phyloP scores from a whole-genome alignment of 306 rosid species.

The Trifolium pratense region DNA sequence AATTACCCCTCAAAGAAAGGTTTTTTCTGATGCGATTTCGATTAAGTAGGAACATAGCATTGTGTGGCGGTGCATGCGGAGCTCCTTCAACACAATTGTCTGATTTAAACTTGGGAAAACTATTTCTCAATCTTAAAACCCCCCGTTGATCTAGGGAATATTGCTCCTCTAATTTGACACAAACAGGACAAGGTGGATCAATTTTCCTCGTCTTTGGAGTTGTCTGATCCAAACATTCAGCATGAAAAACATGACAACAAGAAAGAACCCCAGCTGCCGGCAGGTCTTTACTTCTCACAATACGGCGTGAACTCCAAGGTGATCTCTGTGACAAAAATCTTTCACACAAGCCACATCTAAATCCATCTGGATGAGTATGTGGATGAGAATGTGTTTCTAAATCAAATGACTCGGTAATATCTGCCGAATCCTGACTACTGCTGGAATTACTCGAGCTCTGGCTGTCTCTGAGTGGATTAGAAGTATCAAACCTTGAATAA shows the following conservation, averaged over 20 bases:
- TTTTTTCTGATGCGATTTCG: conserved; percentile 68
- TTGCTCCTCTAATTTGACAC: conserved; percentile 63
- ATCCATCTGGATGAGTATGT: conserved; percentile 54
- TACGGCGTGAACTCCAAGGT: conserved; percentile 85
- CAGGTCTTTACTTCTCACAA: conserved; percentile 90
- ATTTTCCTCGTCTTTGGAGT: conserved; percentile 66
- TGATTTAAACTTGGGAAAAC: conserved; percentile 60
- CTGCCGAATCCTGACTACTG: conserved; percentile 80
- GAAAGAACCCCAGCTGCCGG: conserved; percentile 82
- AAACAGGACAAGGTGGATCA: conserved; percentile 84
- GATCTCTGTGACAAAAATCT: conserved; percentile 79
- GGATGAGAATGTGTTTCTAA: conserved; percentile 51
- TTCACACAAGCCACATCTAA: conserved; percentile 77
- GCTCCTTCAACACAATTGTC: conserved; percentile 84
- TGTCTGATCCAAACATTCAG: conserved; percentile 85
- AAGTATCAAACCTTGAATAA: conserved; percentile 60
- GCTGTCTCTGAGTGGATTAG: conserved; percentile 62
- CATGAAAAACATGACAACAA: conserved; percentile 81
- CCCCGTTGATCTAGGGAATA: conserved; percentile 56
- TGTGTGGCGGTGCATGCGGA: conserved; percentile 65
- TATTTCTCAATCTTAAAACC: conserved; percentile 52
- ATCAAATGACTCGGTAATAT: conserved; percentile 71
- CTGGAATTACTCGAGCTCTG: conserved; percentile 79
- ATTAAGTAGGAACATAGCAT: conserved; percentile 63
- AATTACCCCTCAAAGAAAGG: conserved; percentile 62